These are phyloP conservation scores for Ceratorhiza oryzae-sativae DNA, from an alignment of 1,284 basidiomycete genomes.

Conservation along the genomic window DNA sequence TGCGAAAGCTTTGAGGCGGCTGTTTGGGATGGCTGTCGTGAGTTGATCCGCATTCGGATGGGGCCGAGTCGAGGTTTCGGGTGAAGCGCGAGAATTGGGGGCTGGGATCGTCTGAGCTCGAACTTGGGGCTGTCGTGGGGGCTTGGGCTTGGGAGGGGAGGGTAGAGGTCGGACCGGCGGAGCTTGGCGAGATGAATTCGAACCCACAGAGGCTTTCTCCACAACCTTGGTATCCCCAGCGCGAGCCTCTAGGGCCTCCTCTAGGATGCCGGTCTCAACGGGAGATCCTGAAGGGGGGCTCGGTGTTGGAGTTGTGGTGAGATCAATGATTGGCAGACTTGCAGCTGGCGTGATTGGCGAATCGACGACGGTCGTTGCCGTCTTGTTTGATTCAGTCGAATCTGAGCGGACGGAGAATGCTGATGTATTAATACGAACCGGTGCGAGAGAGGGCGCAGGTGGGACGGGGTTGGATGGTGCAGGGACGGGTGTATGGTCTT, in stretches of 20 bases:
- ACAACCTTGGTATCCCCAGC: background rate
- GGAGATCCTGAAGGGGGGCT: conserved; percentile 9
- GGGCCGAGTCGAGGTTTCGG: background rate
- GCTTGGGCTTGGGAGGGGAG: background rate
- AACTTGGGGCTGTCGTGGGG: background rate
- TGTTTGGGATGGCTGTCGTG: conserved; percentile 1
- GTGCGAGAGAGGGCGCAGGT: background rate
- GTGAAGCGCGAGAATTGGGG: background rate
- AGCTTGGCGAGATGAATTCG: conserved; percentile 3
- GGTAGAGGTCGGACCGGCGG: background rate
- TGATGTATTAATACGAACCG: background rate
- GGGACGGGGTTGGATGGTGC: background rate
- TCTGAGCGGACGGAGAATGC: conserved; percentile 18
- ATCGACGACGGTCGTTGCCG: conserved; percentile 4
- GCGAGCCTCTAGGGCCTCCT: background rate
- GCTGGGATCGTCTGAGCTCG: conserved; percentile 2
- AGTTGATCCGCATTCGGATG: background rate
- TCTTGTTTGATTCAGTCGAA: background rate
- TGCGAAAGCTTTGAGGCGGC: background rate
- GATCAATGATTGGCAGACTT: conserved; percentile 15
- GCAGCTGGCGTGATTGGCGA: conserved; percentile 14
- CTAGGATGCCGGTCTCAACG: background rate
- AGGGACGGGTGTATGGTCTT: background rate
- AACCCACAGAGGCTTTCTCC: background rate
- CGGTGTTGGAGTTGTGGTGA: conserved; percentile 15